A percentile compares a stretch with the other conserved stretches of the same genome.
Conservation (phyloP, 176 grass and related monocot species). For the Oryza coarctata region DNA sequence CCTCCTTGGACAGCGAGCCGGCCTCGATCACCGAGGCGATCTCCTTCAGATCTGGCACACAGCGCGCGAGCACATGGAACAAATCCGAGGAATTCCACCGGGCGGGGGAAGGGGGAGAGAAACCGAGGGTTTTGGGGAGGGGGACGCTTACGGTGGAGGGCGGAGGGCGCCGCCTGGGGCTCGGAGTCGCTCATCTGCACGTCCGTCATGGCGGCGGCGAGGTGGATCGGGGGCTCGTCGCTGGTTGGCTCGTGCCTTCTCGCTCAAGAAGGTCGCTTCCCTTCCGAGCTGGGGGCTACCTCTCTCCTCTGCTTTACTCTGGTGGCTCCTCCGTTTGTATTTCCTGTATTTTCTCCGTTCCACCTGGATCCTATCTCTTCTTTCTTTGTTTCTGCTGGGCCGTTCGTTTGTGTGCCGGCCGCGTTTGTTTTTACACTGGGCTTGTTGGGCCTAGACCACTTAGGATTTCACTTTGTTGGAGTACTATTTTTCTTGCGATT, state of each 20-base stretch:
- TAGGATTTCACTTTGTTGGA: no score
- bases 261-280: slow-evolving; percentile 23
- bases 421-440: no score
- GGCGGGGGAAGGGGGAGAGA: no score
- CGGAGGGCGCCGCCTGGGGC: slow-evolving; percentile 11
- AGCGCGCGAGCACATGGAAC: neutral
- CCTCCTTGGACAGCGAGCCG: slow-evolving; percentile 72
- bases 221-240: neutral
- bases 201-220: slow-evolving; percentile 23
- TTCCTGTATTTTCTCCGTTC: neutral
- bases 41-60: slow-evolving; percentile 71
- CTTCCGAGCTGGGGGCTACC: neutral
- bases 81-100: slow-evolving; percentile 5
- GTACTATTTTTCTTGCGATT: no score
- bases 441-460: no score
- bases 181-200: slow-evolving; percentile 40
- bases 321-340: no score
- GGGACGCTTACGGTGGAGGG: slow-evolving; percentile 38
- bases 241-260: neutral
- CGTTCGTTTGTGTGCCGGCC: no score
- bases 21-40: slow-evolving; percentile 67
- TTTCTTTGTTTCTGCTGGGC: no score
- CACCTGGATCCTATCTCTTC: no score
- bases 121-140: slow-evolving; percentile 8
- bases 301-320: neutral